phyloP scores from a whole-genome alignment of 2,329 filamentous ascomycete species.

The Juglanconis juglandina region DNA sequence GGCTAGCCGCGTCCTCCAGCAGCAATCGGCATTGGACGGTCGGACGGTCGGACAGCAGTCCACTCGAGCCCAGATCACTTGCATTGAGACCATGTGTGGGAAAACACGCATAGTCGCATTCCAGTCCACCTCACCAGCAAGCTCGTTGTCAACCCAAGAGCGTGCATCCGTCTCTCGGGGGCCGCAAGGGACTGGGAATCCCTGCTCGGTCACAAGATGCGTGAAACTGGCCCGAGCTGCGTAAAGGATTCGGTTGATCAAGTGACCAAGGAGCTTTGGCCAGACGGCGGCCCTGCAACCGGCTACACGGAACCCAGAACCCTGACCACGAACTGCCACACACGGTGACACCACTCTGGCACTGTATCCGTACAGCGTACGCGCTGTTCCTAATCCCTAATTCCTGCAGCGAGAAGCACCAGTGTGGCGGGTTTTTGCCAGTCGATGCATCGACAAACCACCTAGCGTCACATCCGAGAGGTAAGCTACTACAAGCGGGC shows the following conservation, averaged over 20 bases:
- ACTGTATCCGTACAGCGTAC: neutral
- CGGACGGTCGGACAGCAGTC: too few relatives aligned
- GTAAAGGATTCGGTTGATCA: neutral
- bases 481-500: neutral
- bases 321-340: neutral
- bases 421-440: too few relatives aligned
- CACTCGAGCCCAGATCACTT: neutral
- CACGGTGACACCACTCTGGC: neutral
- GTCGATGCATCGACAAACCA: neutral
- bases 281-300: neutral
- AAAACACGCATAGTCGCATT: constrained; percentile 3
- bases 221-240: neutral
- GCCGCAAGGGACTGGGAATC: neutral
- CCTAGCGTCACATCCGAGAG: neutral
- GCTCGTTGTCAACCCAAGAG: neutral
- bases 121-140: neutral
- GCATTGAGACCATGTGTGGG: neutral
- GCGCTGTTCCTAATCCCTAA: neutral
- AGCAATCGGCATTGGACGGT: too few relatives aligned
- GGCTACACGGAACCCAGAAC: neutral
- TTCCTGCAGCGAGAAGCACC: too few relatives aligned
- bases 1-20: neutral
- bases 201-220: constrained; percentile 1
- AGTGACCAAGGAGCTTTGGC: neutral
- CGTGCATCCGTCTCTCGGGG: neutral